Evolutionary conservation across 2,329 filamentous ascomycete species (phyloP).

Genomic region (Pyricularia grisea): DNA sequence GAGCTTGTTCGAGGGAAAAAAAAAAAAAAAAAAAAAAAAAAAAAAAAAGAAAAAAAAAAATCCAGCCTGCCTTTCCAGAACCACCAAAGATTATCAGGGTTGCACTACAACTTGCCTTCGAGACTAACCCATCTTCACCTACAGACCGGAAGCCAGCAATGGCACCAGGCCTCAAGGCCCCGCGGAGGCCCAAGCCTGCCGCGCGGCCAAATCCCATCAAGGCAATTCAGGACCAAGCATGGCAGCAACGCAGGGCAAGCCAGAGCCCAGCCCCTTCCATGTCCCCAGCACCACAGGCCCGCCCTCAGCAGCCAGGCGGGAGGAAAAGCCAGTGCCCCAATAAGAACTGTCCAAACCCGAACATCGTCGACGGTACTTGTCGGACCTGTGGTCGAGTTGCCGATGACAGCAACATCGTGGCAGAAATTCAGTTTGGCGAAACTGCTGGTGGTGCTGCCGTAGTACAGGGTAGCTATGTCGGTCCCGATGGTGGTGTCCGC

Average conservation of each 20-base stretch:
- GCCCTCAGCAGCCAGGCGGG: conserved; percentile 19
- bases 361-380: conserved; percentile 62
- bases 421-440: conserved; percentile 88
- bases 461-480: conserved; percentile 83
- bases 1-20: background rate
- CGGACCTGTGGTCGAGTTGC: conserved; percentile 77
- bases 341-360: conserved; percentile 49
- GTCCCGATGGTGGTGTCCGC: conserved; percentile 70
- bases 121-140: background rate
- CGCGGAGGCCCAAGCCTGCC: background rate
- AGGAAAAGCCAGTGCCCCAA: conserved; percentile 42
- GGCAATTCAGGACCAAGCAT: conserved; percentile 42
- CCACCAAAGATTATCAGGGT: background rate
- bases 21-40: background rate
- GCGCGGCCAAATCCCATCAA: conserved; percentile 29
- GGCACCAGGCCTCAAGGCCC: conserved; percentile 1
- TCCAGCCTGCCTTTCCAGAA: background rate
- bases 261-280: conserved; percentile 16
- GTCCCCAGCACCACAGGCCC: conserved; percentile 11
- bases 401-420: conserved; percentile 80
- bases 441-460: conserved; percentile 75
- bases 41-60: background rate
- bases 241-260: conserved; percentile 22
- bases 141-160: background rate
- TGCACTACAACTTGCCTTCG: background rate